Evolutionary conservation across 208 protist species (phyloP), one percentile per base, ranked within the genome.

Genomic region (Acanthamoeba culbertsoni): DNA sequence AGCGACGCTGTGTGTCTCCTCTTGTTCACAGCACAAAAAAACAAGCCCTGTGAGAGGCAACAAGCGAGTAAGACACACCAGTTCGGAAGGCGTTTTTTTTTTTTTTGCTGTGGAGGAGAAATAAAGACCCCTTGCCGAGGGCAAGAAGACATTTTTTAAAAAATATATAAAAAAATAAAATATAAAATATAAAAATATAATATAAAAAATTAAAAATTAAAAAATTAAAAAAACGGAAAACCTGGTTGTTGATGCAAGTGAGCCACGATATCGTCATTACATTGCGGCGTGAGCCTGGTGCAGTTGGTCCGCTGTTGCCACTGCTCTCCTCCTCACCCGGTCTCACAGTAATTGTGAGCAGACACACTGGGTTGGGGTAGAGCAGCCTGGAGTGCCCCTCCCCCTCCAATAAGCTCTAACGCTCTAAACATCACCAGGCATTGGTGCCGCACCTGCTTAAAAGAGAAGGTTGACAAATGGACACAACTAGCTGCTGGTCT

Each of bases 261-360:
- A 92, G 86, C 86, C 86, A 92, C 7, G 86, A 92, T n/a, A 92
- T 92, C 59, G 86, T 92, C 86, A 92, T 92, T 26, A 92, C 86
- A 37, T 92, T 92, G 2, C 59, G 35, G 26, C 37, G 33, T 23
- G 71, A 10, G 42, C 2, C 4, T 31, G 42, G n/a, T 16, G 42
- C 7, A 18, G 37, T 40, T 1, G 12, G 26, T 33, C 45, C 42
- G 0, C 31, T 75, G 65, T 23, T 5, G 35, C 16, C 0, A 26
- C 45, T 37, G 6, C 26, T 23, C 1, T 79, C 28, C 16, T 35
- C 71, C 31, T n/a, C 20, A 4, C 71, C 42, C 4, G 28, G 28
- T 4, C 59, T 43, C 31, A 79, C 63, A 0, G 86, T 79, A n/a
- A n/a, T n/a, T n/a, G n/a, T n/a, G 0, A 92, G 42, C 45, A 92